Percentiles rank a stretch among this genome's conserved stretches.
Evolutionary conservation across 371 early-diverging fungal species (phyloP).

Genomic region (Zychaea mexicana): DNA sequence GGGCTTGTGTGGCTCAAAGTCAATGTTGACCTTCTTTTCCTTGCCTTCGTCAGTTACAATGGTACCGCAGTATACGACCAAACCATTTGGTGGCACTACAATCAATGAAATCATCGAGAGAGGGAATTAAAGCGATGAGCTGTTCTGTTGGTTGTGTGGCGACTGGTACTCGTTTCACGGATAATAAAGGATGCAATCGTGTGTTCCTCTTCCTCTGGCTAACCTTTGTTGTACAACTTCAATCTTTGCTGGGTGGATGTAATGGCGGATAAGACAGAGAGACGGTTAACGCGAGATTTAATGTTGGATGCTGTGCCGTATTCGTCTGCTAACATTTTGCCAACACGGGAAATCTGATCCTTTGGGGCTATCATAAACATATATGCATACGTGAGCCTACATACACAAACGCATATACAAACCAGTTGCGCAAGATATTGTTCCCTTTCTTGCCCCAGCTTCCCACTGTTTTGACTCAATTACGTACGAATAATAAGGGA

Average conservation of each 20-base stretch:
- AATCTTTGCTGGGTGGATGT: constrained; percentile 98
- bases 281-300: constrained; percentile 98
- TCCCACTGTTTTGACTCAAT: background rate
- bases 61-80: constrained; percentile 93
- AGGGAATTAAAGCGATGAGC: background rate
- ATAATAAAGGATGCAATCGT: no score
- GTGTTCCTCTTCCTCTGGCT: no score
- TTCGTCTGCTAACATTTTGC: constrained; percentile 98
- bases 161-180: no score
- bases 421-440: no score
- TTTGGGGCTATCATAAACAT: constrained; percentile 65
- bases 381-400: background rate
- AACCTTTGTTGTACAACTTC: constrained; percentile 90
- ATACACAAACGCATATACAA: background rate
- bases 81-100: constrained; percentile 86
- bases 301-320: constrained; percentile 99
- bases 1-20: constrained; percentile 98
- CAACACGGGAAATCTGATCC: constrained; percentile 93
- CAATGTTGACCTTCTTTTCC: constrained; percentile 96
- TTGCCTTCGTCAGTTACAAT: constrained; percentile 96
- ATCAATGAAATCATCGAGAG: background rate
- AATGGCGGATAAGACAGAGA: constrained; percentile 98
- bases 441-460: no score
- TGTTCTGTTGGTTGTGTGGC: no score
- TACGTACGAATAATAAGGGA: constrained; percentile 92